These are phyloP conservation scores for Fonsecaea nubica DNA, from an alignment of 2,329 filamentous ascomycete species.

Conservation along the genomic window DNA sequence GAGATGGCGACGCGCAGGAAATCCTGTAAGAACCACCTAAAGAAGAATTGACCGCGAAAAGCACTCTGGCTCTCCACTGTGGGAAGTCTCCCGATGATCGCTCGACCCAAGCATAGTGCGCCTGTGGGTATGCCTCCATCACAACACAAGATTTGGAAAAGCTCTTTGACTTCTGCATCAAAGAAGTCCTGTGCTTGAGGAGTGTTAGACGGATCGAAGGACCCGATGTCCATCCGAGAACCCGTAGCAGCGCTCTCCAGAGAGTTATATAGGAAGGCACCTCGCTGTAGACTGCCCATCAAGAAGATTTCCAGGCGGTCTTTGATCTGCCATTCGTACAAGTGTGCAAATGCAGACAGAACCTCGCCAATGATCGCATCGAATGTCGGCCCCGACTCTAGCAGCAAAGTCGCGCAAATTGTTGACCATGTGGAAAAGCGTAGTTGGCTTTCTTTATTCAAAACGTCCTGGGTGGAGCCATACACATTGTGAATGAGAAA, in stretches of 20 bases:
- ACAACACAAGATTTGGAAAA: constrained; percentile 83
- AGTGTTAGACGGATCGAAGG: constrained; percentile 72
- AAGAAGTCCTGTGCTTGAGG: constrained; percentile 89
- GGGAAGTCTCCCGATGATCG: constrained; percentile 76
- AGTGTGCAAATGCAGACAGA: constrained; percentile 83
- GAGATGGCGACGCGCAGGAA: constrained; percentile 84
- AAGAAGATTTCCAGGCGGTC: constrained; percentile 91
- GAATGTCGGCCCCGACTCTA: constrained; percentile 74
- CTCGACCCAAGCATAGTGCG: constrained; percentile 81
- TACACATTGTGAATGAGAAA: constrained; percentile 87
- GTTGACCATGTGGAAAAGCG: constrained; percentile 88
- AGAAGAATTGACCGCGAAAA: constrained; percentile 82
- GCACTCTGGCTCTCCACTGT: constrained; percentile 73
- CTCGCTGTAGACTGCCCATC: constrained; percentile 92
- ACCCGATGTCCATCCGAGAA: constrained; percentile 59
- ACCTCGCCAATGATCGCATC: constrained; percentile 83
- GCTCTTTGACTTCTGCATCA: constrained; percentile 75
- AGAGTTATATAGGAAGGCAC: constrained; percentile 86
- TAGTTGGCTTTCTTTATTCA: constrained; percentile 79
- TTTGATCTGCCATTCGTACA: constrained; percentile 88
- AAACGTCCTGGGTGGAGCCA: constrained; percentile 80
- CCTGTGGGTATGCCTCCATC: constrained; percentile 84
- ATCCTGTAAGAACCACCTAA: constrained; percentile 88
- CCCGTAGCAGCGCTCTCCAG: constrained; percentile 74
- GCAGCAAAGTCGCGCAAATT: constrained; percentile 81